Evolutionary conservation across 345 rosid genomes (phyloP), one percentile per base, ranked within the genome.

Genomic region (Microcos paniculata): DNA sequence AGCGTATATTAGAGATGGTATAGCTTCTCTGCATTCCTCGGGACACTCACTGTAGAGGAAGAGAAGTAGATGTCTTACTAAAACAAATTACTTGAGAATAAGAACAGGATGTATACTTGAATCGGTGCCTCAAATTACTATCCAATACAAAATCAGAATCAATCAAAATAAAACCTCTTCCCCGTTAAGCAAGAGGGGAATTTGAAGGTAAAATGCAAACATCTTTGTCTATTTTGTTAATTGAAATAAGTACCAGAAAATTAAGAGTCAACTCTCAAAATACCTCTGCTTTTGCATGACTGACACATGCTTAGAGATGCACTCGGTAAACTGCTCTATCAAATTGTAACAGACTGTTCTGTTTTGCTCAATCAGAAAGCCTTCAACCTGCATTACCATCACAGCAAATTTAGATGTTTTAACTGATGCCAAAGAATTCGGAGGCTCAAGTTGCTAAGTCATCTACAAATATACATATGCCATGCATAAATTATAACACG

Each of bases 11-110:
- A 96, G 84, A 63, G 97, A 90, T 15, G 92, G 78, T 23, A 88
- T 82, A 61, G 97, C 94, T 81, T 90, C 95, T 76, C 73, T 82
- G 82, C 99, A 93, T 65, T 90, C 98, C 53, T 84, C 89, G 35
- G 97, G 99, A 61, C 97, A 93, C 75, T 90, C 95, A 73, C 97
- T 94, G 82, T n/a, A 73, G 24, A 64, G 55, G 46, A 69, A 42
- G 11, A 30, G 19, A 63, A 16, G 49, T 43, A 38, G 68, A 18
- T 63, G 68, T 38, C 24, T 63, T 63, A 63, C 48, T 1, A 63
- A 62, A 63, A 38, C 30, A 38, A 40, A n/a, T 11, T 46, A 38
- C 5, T 0, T 4, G 40, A 28, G 21, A 59, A 59, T 1, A 1
- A 26, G 14, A 57, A 62, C 14, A 33, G 19, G 26, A 62, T 16